These are phyloP conservation scores for Nemania sp. DNA, from an alignment of 2,329 filamentous ascomycete genomes.

Conservation along the genomic window DNA sequence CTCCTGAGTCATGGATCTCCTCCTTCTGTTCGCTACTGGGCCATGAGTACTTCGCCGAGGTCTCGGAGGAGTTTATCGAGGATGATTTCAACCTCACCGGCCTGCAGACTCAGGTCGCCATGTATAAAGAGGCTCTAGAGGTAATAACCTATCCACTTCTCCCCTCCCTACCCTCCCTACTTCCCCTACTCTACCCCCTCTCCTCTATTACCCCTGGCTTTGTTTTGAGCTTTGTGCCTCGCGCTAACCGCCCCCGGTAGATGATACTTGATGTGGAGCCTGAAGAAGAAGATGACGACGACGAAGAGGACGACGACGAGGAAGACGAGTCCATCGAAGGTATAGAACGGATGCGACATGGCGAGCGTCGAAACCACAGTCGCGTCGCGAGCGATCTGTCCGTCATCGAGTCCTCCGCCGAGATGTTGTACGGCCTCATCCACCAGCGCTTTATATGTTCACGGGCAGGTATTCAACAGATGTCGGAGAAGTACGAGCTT, in stretches of 20 bases:
- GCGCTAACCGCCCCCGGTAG: constrained; percentile 54
- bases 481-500: constrained; percentile 98
- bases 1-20: constrained; percentile 93
- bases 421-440: constrained; percentile 97
- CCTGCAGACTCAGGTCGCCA: constrained; percentile 91
- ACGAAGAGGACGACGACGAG: constrained; percentile 80
- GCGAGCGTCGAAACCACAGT: constrained; percentile 80
- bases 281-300: constrained; percentile 90
- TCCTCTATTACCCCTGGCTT: too few relatives aligned
- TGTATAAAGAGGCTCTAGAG: constrained; percentile 99
- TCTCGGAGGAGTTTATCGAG: constrained; percentile 98
- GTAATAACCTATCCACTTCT: constrained; percentile 55
- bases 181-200: too few relatives aligned
- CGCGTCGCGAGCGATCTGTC: constrained; percentile 93
- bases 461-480: constrained; percentile 94
- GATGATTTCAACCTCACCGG: constrained; percentile 99
- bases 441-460: constrained; percentile 99
- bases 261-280: constrained; percentile 99
- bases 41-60: constrained; percentile 99
- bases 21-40: constrained; percentile 96
- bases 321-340: constrained; percentile 77
- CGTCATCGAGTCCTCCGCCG: constrained; percentile 96
- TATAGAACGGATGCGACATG: constrained; percentile 65
- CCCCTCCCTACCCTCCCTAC: not conserved
- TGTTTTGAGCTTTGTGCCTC: not conserved